Evolutionary conservation across 108 stramenopile species (phyloP).

Genomic region (Pseudonitzschia multiseries): DNA sequence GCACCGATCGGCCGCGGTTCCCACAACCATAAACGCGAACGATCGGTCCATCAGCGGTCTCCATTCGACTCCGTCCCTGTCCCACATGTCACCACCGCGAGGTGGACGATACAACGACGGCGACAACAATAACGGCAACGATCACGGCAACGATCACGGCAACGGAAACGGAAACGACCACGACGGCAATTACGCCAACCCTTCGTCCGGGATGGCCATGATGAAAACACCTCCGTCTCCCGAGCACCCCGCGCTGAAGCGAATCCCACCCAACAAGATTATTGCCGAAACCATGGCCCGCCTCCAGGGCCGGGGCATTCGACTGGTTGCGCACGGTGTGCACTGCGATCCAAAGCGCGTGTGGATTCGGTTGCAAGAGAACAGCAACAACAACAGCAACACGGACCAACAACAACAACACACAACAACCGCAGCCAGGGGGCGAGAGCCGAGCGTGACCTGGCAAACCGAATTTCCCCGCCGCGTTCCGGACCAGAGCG

Average conservation of each 20-base stretch:
- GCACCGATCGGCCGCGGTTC: background rate
- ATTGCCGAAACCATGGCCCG: slow-evolving; percentile 45
- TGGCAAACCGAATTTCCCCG: slow-evolving; percentile 67
- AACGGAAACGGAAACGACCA: too few species aligned
- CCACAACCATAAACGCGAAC: background rate
- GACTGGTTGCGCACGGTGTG: slow-evolving; percentile 60
- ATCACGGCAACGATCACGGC: too few species aligned
- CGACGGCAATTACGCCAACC: background rate
- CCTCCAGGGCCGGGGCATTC: slow-evolving; percentile 49
- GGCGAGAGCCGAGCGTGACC: slow-evolving; percentile 21
- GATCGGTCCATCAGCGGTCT: background rate
- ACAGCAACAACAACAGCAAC: background rate
- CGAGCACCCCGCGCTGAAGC: slow-evolving; percentile 39
- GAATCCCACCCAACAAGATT: slow-evolving; percentile 38
- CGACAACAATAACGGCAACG: too few species aligned
- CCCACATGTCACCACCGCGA: background rate
- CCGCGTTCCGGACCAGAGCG: slow-evolving; percentile 39
- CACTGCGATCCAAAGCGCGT: slow-evolving; percentile 63
- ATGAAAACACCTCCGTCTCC: slow-evolving; percentile 29
- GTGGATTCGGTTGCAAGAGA: slow-evolving; percentile 48
- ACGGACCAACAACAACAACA: background rate
- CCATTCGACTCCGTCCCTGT: background rate
- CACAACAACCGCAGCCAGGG: too few species aligned
- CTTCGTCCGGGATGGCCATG: background rate
- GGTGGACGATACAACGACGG: background rate